Evolutionary conservation across 2,329 filamentous ascomycete genomes (phyloP).

Genomic region (Fusarium keratoplasticum): DNA sequence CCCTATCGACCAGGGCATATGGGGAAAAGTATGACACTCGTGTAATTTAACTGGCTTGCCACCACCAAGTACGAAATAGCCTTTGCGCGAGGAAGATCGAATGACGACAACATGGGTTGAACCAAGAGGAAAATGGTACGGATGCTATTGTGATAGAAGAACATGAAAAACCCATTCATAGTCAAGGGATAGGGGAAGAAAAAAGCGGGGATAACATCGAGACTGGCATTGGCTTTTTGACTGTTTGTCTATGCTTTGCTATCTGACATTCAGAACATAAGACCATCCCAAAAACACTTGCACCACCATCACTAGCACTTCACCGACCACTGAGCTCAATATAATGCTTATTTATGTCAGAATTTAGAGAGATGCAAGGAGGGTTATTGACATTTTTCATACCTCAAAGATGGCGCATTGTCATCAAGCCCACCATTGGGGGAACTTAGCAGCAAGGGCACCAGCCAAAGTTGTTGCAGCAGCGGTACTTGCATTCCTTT

Average conservation of each 20-base stretch:
- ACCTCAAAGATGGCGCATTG: neutral
- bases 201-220: neutral
- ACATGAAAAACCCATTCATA: neutral
- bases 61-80: neutral
- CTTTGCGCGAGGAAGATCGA: neutral
- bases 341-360: neutral
- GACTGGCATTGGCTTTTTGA: neutral
- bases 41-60: neutral
- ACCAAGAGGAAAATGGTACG: neutral
- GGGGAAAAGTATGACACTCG: neutral
- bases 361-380: neutral
- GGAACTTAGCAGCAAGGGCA: neutral
- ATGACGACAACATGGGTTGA: neutral
- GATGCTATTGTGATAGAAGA: neutral
- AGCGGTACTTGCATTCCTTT: neutral
- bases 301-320: neutral
- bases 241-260: neutral
- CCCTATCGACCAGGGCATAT: neutral
- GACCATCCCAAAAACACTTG: neutral
- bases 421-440: neutral
- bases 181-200: neutral
- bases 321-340: neutral
- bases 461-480: neutral
- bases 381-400: neutral
- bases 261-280: neutral